A percentile compares a stretch with the other conserved stretches of the same genome.
Conservation (phyloP, 768 basidiomycete genomes). For the Psilocybe sp. region DNA sequence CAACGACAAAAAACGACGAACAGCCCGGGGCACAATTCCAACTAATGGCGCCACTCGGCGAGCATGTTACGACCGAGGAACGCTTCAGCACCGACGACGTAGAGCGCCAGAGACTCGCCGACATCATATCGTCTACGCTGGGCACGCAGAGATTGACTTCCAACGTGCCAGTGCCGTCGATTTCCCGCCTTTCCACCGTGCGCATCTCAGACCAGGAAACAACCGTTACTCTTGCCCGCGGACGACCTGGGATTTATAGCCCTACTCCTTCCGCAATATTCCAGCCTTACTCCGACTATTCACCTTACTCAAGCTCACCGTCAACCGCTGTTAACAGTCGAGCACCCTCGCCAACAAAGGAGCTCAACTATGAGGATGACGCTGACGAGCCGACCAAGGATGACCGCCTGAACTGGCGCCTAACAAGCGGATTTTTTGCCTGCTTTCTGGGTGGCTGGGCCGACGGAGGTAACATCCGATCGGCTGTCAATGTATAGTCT, state of each 20-base stretch:
- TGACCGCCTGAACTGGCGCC: conserved; percentile 34
- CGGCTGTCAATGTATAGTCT: neutral
- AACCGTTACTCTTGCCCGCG: conserved; percentile 11
- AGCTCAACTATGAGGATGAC: conserved; percentile 10
- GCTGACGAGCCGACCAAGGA: neutral
- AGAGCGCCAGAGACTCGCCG: conserved; percentile 6
- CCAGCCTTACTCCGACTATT: conserved; percentile 11
- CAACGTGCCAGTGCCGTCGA: conserved; percentile 4
- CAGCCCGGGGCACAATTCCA: no score
- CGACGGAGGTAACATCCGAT: conserved; percentile 35
- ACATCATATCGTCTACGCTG: conserved; percentile 4
- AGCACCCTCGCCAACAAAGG: conserved; percentile 16
- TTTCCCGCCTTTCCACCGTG: conserved; percentile 8
- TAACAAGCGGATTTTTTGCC: conserved; percentile 37
- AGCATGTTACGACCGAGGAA: no score
- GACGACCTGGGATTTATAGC: neutral
- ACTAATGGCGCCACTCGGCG: no score
- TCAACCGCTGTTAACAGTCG: conserved; percentile 18
- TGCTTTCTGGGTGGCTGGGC: conserved; percentile 53
- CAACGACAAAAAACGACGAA: no score
- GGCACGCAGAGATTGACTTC: conserved; percentile 1
- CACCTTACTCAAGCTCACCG: conserved; percentile 14
- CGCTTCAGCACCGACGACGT: neutral
- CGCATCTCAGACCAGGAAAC: conserved; percentile 12
- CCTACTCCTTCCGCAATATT: neutral